Evolutionary conservation across 1,284 basidiomycete species (phyloP), one percentile per base, ranked within the genome.

Genomic region (Rhodotorula sp.): DNA sequence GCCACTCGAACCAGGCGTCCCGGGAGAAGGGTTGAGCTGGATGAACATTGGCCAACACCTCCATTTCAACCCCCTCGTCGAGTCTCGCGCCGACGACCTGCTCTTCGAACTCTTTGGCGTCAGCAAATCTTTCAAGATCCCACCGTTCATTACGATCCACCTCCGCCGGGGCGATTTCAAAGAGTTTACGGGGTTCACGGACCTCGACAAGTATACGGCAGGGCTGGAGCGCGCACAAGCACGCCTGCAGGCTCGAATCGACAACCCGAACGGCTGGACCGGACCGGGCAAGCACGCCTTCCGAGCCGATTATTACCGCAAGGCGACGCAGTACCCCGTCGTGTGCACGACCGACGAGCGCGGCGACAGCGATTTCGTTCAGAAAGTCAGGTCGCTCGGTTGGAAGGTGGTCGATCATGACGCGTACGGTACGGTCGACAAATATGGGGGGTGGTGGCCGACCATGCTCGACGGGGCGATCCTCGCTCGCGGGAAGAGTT

Each of bases 361-460:
- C 1, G 60, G 62, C 29, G 70, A 63, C 15, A 63, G 59, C 22
- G 63, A 67, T 0, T 74, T 76, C 46, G 53, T 74, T 12, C 33
- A 62, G 17, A 37, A 72, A 33, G 68, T 76, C 6, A 59, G n/a
- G 24, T 54, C 5, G 22, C 45, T 72, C 20, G 72, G 75, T 3
- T 76, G 75, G 75, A 64, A 69, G 45, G 64, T 76, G 5, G 29
- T 76, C 24, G 68, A 74, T 51, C 75, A 76, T 42, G 72, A 67
- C 20, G 59, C 17, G 59, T 65, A 63, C 55, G 46, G 58, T 20
- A 74, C 75, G 10, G 61, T 56, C n/a, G 63, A 66, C 14, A 65
- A 46, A 46, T 30, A 58, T 8, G 75, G 72, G 17, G 62, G 62
- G 6, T 76, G 75, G 75, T 71, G 62, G 66, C 68, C 68, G n/a